Evolutionary conservation across 305 asterid species (phyloP).

Genomic region (Fraxinus angustifolia): DNA sequence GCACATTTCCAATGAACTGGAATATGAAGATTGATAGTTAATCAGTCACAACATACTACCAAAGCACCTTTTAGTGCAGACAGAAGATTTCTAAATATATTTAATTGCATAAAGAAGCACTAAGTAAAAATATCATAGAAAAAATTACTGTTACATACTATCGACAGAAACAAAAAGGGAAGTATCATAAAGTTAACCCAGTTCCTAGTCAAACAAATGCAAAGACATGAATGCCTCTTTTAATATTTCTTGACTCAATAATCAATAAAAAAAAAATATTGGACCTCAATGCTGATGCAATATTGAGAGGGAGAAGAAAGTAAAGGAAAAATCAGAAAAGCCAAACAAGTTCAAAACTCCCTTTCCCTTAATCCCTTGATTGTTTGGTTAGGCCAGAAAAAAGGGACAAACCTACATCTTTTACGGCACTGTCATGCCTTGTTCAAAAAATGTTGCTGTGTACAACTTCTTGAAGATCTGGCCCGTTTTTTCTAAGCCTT

Average conservation of each 20-base stretch:
- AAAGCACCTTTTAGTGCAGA: background rate
- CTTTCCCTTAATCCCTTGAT: background rate
- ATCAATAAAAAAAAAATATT: background rate
- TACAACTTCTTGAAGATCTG: background rate
- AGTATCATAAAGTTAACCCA: background rate
- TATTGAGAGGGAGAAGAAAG: background rate
- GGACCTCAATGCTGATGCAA: background rate
- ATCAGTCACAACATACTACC: slow-evolving; percentile 27
- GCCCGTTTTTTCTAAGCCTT: background rate
- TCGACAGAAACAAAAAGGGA: background rate
- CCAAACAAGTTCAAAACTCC: background rate
- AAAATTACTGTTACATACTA: background rate
- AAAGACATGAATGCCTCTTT: background rate
- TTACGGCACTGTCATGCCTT: background rate
- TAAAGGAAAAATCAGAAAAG: background rate
- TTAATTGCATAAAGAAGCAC: background rate
- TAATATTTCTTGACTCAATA: background rate
- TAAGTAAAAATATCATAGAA: background rate
- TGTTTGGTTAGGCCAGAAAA: background rate
- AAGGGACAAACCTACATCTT: background rate
- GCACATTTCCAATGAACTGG: slow-evolving; percentile 95
- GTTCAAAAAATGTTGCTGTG: background rate
- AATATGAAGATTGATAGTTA: slow-evolving; percentile 30
- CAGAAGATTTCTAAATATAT: background rate
- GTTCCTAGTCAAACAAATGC: background rate